A percentile compares a stretch with the other conserved stretches of the same genome.
These are phyloP conservation scores for Magnusiomyces suaveolens DNA, from an alignment of 1,139 yeast genomes.

Conservation along the genomic window DNA sequence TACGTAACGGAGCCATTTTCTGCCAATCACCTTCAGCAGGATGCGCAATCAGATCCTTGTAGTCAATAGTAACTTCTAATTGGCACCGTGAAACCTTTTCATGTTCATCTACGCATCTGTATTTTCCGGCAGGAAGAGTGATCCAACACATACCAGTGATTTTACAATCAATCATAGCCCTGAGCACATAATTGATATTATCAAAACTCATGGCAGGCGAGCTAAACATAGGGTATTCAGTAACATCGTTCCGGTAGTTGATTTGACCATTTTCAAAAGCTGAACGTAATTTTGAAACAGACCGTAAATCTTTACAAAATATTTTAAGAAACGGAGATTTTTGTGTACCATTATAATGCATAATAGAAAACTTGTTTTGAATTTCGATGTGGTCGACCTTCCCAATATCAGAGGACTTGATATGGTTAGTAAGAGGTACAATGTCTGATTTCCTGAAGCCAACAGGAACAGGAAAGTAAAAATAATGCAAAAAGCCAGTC, in stretches of 20 bases:
- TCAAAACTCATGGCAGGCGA: slow-evolving; percentile 62
- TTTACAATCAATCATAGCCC: slow-evolving; percentile 84
- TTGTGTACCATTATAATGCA: slow-evolving; percentile 83
- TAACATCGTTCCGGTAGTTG: slow-evolving; percentile 52
- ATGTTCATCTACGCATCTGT: slow-evolving; percentile 37
- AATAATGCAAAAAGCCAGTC: slow-evolving; percentile 78
- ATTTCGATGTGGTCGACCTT: slow-evolving; percentile 48
- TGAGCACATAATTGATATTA: slow-evolving; percentile 72
- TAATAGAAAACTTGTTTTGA: slow-evolving; percentile 67
- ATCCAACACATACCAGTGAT: slow-evolving; percentile 96
- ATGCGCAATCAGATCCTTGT: slow-evolving; percentile 62
- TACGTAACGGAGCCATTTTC: slow-evolving; percentile 86
- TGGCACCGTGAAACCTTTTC: slow-evolving; percentile 66
- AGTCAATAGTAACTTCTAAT: slow-evolving; percentile 65
- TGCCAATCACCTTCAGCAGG: slow-evolving; percentile 91
- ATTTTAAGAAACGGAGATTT: slow-evolving; percentile 76
- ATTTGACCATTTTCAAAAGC: slow-evolving; percentile 80
- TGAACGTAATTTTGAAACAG: slow-evolving; percentile 57
- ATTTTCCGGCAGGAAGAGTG: slow-evolving; percentile 70
- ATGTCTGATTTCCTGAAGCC: slow-evolving; percentile 55
- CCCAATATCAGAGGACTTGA: slow-evolving; percentile 30
- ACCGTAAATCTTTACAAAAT: slow-evolving; percentile 52
- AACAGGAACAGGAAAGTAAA: slow-evolving; percentile 85
- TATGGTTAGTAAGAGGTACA: slow-evolving; percentile 39
- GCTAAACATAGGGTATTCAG: slow-evolving; percentile 21